Evolutionary conservation across 345 rosid genomes (phyloP), one percentile per base, ranked within the genome.

Genomic region (Eucalyptus sp.): DNA sequence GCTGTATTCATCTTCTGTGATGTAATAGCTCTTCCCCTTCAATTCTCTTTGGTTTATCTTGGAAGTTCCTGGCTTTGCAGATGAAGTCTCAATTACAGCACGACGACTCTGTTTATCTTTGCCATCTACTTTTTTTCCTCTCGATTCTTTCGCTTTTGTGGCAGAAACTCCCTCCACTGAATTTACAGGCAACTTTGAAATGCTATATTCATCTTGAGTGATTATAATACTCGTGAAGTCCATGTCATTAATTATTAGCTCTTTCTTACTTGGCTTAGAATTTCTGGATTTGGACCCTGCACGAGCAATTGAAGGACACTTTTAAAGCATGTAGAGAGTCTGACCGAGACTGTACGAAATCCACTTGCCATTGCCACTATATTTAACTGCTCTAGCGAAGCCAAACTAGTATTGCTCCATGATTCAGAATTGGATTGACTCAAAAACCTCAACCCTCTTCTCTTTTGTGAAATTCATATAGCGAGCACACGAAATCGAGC

Each of bases 201-300:
- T 90, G 90, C 89, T 92, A 89, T 91, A 94, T 85, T 94, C 96
- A 89, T 95, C 96, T 87, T 91, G 62, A 85, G 92, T 90, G 68
- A 97, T 95, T 87, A 96, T 91, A 64, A 92, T 91, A 89, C 97
- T 95, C 54, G 89, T 91, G 90, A 95, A 95, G 90, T 94, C 93
- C 95, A 95, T 92, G 76, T 93, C 96, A 89, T 87, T 92, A 87
- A 93, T 62, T 90, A 91, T 80, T 81, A 41, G 52, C 29, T 90
- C 91, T 52, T 90, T 90, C 76, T 91, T 89, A 88, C 88, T 89
- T 25, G 91, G 85, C 90, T 93, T 90, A 31, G 64, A 88, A 43
- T 88, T 88, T 49, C 88, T 89, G 86, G 92, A 89, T 90, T 90
- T 92, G 64, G 90, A 79, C 76, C 93, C 99, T 96, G 94, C 93